Base-by-base conservation (phyloP, 2,329 filamentous ascomycete species). In the Colletotrichum orchidophilum region DNA sequence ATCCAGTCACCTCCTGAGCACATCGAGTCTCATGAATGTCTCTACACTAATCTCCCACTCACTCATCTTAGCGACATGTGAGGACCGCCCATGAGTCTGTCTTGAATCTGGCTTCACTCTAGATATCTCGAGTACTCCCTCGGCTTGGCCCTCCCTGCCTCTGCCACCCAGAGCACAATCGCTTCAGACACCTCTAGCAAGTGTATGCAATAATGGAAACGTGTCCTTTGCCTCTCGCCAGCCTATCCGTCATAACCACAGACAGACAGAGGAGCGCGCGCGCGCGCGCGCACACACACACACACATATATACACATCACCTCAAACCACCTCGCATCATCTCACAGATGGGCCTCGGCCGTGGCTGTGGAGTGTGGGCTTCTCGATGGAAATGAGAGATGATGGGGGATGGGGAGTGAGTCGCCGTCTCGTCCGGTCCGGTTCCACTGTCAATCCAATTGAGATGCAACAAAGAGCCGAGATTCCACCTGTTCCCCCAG, bases 381-480 rank as follows among this genome's bases (percentile, higher is more conserved):
- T 24, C 3, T 7, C 42, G 13, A n/a, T 49, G 15, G 15, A 26
- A 6, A 29, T 18, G 24, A 27, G 29, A 27, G 31, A 13, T 18
- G 31, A 24, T 35, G 21, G 33, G 21, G 5, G 21, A 26, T 11
- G 33, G 33, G 26, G 31, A 49, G 35, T 15, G 1, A 8, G 24
- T 15, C 11, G 12, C n/a, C 49, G 26, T 18, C 18, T 29, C n/a
- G 58, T 68, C n/a, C n/a, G n/a, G n/a, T n/a, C n/a, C n/a, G n/a
- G n/a, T n/a, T 39, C 65, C 59, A 26, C 59, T n/a, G 39, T 21
- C 21, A 39, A 27, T 18, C 53, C 66, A 60, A 70, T 46, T 27
- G 62, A 49, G 66, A 52, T 50, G 62, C 55, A 49, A 61, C 42
- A 27, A 21, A 21, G 18, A 54, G 61, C 50, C 61, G 61, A 55